Base-by-base conservation (phyloP, 1,139 yeast species). In the Arxiozyma heterogenica region DNA sequence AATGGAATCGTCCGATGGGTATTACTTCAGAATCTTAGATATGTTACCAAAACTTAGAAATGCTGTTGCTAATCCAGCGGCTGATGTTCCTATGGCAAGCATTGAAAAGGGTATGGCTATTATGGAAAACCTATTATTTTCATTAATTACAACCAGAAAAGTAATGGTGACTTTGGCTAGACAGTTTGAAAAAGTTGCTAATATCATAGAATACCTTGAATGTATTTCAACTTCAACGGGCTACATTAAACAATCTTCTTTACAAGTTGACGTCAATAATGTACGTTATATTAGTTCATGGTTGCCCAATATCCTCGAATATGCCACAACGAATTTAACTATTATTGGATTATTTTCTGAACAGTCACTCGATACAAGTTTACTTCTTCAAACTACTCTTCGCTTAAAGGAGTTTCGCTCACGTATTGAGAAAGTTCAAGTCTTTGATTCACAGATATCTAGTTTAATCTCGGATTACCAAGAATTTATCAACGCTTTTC, bases 101-200 rank as follows among this genome's bases (percentile, higher is more conserved):
- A 78, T 88, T 43, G 86, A 82, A 57, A 84, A 83, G 60, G 95
- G 90, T 46, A 73, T 89, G 61, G 89, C 93, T 2, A 83, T 84
- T n/a, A 74, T 82, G 9, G 98, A 93, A 62, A 85, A 88, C 66
- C 69, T 89, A 53, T 68, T 89, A 9, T 80, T 75, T 62, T 75
- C 76, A 11, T 71, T 80, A 61, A 76, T 80, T 43, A 75, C 76
- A 11, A 74, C 76, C 30, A 75, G 87, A 59, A 69, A 70, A 18
- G 80, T 84, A 4, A 59, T 84, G 50, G 59, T 64, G 6, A 67
- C 65, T 12, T 65, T 81, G 38, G 63, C 70, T 17, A 51, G 55
- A 1, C 57, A 63, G 4, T 64, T 61, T 38, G 49, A 57, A 1
- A 57, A 56, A 27, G 51, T 71, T 17, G 59, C 57, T 6, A 39